phyloP scores from a whole-genome alignment of 768 basidiomycete genomes.

The Mycena pura region DNA sequence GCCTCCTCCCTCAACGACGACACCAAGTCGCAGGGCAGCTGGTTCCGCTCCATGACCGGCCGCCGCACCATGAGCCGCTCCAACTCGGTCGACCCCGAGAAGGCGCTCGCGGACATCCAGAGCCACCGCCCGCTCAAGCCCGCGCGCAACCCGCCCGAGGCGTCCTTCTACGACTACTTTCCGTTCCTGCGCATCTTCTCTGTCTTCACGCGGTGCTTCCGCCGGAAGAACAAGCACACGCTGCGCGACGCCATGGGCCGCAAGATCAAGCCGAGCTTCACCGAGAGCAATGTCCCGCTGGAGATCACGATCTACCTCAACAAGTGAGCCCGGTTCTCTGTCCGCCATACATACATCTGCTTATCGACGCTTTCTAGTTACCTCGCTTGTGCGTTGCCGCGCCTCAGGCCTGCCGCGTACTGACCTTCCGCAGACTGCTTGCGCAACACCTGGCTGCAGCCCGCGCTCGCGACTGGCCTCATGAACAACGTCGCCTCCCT shows the following conservation, averaged over 20 bases:
- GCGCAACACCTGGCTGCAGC: conserved; percentile 50
- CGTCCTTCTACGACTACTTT: conserved; percentile 59
- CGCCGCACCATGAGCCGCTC: conserved; percentile 19
- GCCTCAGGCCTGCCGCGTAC: neutral
- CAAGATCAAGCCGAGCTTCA: conserved; percentile 43
- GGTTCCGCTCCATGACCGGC: conserved; percentile 18
- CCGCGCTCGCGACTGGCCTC: conserved; percentile 62
- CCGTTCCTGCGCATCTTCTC: conserved; percentile 62
- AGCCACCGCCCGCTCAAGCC: conserved; percentile 53
- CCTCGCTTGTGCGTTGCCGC: conserved; percentile 22
- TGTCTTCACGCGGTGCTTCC: conserved; percentile 34
- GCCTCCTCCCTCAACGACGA: conserved; percentile 13
- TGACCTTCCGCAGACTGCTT: conserved; percentile 44
- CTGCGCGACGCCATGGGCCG: conserved; percentile 12
- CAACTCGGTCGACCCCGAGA: conserved; percentile 50
- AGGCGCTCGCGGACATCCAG: conserved; percentile 48
- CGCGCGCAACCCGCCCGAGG: conserved; percentile 63
- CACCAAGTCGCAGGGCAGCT: conserved; percentile 12
- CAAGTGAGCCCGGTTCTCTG: conserved; percentile 38
- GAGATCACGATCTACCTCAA: conserved; percentile 65
- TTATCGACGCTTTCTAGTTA: conserved; percentile 11
- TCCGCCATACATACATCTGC: neutral
- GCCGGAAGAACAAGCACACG: conserved; percentile 25
- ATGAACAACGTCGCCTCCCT: conserved; percentile 52
- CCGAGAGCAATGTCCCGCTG: conserved; percentile 68